Percentiles rank a stretch among this genome's conserved stretches.
These are phyloP conservation scores for Candolleomyces efflorescens DNA, from an alignment of 768 basidiomycete genomes.

Conservation along the genomic window DNA sequence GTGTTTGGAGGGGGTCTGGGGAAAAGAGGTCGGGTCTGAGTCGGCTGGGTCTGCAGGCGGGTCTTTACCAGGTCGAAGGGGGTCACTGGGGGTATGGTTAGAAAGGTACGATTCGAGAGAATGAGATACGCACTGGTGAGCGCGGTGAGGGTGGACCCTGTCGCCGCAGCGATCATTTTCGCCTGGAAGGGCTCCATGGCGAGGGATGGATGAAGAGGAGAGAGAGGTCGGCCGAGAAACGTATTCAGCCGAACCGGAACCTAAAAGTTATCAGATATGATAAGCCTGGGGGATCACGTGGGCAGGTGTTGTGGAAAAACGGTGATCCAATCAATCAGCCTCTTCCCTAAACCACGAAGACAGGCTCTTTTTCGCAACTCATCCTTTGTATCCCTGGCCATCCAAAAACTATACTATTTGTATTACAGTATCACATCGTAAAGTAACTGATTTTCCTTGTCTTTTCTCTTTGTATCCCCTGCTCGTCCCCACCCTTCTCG, in stretches of 20 bases:
- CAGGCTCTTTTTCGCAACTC: not conserved
- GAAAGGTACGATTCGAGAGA: not conserved
- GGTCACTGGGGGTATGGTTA: constrained; percentile 67
- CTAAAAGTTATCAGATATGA: constrained; percentile 30
- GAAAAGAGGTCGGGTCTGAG: constrained; percentile 44
- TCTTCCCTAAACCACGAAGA: constrained; percentile 23
- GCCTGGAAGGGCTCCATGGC: constrained; percentile 73
- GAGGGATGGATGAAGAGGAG: constrained; percentile 7
- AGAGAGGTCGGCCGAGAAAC: not conserved
- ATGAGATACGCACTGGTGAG: constrained; percentile 59
- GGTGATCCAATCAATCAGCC: constrained; percentile 11
- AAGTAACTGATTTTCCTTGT: not conserved
- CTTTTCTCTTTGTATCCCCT: constrained; percentile 3
- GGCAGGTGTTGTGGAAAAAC: constrained; percentile 13
- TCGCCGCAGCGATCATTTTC: constrained; percentile 75
- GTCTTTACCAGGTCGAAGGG: constrained; percentile 99
- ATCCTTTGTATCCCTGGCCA: not conserved
- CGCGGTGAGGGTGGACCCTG: constrained; percentile 77
- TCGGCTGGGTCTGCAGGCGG: constrained; percentile 89
- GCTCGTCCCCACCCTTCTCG: constrained; percentile 1
- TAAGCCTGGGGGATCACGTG: constrained; percentile 3
- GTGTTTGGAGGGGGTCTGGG: constrained; percentile 48
- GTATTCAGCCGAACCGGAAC: constrained; percentile 6
- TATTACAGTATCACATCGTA: not conserved
- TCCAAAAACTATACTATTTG: not conserved